Evolutionary conservation across 2,329 filamentous ascomycete genomes (phyloP).

Genomic region (Magnaporthiopsis incrustans): DNA sequence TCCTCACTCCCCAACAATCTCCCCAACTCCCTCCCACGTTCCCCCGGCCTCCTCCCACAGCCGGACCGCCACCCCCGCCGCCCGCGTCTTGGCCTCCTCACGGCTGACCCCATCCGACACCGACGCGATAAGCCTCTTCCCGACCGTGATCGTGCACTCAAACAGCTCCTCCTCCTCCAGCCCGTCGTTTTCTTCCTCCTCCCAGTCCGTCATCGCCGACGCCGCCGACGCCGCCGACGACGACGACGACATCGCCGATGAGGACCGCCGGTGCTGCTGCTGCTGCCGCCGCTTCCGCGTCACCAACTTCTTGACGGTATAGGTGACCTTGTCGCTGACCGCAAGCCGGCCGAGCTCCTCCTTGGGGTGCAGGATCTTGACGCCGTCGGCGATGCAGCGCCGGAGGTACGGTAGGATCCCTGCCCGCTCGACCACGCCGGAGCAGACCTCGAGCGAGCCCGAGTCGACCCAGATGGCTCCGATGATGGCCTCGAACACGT

Average conservation of each 20-base stretch:
- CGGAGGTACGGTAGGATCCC: slow-evolving; percentile 59
- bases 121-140: slow-evolving; percentile 34
- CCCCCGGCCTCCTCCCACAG: slow-evolving; percentile 11
- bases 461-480: slow-evolving; percentile 82
- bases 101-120: slow-evolving; percentile 36
- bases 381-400: slow-evolving; percentile 47
- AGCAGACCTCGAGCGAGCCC: slow-evolving; percentile 52
- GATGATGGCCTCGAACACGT: slow-evolving; percentile 72
- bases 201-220: not conserved
- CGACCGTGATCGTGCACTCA: slow-evolving; percentile 42
- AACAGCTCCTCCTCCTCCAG: slow-evolving; percentile 17
- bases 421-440: slow-evolving; percentile 49
- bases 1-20: not conserved
- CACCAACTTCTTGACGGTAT: slow-evolving; percentile 28
- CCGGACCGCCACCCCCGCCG: slow-evolving; percentile 42
- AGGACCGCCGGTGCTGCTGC: not conserved
- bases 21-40: slow-evolving; percentile 1
- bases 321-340: slow-evolving; percentile 42
- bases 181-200: slow-evolving; percentile 2
- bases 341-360: slow-evolving; percentile 58
- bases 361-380: slow-evolving; percentile 58
- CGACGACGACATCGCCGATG: not conserved
- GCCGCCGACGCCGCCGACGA: not conserved
- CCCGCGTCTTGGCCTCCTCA: slow-evolving; percentile 47
- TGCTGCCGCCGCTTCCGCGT: no score